Conservation (phyloP, 2,329 filamentous ascomycete species). For the Plenodomus tracheiphilus region DNA sequence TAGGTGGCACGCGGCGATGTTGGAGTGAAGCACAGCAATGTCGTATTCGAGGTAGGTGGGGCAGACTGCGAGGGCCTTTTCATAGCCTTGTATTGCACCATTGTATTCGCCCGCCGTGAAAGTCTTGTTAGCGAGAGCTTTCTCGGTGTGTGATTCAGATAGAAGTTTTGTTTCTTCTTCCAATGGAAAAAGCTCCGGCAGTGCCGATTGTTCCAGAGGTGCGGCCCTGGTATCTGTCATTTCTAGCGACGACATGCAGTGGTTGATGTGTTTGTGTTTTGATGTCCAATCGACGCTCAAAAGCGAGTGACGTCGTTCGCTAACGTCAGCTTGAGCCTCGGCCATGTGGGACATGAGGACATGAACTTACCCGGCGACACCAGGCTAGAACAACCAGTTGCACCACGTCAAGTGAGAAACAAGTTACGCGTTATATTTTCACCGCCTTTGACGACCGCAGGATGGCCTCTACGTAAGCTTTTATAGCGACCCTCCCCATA, state of each 20-base stretch:
- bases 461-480: constrained; percentile 19
- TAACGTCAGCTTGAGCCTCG: constrained; percentile 14
- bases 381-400: constrained; percentile 3
- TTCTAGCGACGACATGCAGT: constrained; percentile 9
- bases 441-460: no score
- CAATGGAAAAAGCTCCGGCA: constrained; percentile 34
- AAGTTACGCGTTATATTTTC: no score
- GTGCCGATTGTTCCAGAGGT: neutral
- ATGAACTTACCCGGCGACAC: no score
- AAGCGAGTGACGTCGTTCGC: neutral
- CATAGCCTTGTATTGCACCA: constrained; percentile 80
- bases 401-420: neutral
- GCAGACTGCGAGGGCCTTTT: constrained; percentile 75
- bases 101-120: constrained; percentile 74
- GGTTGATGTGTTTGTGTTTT: neutral
- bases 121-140: constrained; percentile 76
- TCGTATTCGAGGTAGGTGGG: constrained; percentile 88
- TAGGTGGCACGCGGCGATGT: constrained; percentile 85
- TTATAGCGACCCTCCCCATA: neutral
- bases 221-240: neutral
- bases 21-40: constrained; percentile 81
- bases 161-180: constrained; percentile 58
- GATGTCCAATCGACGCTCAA: no score
- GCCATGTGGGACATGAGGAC: constrained; percentile 26
- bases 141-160: constrained; percentile 71